Conservation (phyloP, 352 stramenopile genomes). For the Phytophthora chlamydospora region DNA sequence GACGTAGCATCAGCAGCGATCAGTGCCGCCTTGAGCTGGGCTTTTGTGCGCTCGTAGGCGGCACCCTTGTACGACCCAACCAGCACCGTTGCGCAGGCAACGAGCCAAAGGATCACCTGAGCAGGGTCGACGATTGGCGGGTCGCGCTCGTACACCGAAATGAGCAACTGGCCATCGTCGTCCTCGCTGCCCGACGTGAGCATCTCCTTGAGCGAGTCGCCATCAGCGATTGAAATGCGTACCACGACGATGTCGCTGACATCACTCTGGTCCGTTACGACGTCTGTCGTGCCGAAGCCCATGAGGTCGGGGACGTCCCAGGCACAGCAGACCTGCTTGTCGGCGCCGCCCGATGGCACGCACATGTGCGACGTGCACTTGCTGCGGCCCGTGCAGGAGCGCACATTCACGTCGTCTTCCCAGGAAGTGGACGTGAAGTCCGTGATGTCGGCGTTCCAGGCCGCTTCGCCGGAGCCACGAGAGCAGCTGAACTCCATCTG, state of each 20-base stretch:
- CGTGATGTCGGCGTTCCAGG: constrained; percentile 34
- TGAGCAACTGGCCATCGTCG: constrained; percentile 34
- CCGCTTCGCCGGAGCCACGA: constrained; percentile 46
- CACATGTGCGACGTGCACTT: constrained; percentile 68
- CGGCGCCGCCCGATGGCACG: constrained; percentile 54
- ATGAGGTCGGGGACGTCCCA: constrained; percentile 83
- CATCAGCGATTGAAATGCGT: constrained; percentile 69
- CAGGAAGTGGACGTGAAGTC: constrained; percentile 37
- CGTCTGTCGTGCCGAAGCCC: constrained; percentile 50
- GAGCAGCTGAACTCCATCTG: constrained; percentile 68
- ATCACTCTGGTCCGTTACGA: constrained; percentile 42
- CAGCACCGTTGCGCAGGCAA: constrained; percentile 78
- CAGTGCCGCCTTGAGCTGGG: constrained; percentile 58
- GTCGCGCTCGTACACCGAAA: constrained; percentile 75
- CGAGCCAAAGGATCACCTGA: constrained; percentile 76
- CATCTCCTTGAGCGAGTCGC: constrained; percentile 55
- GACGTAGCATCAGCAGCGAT: constrained; percentile 55
- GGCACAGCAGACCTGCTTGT: constrained; percentile 73
- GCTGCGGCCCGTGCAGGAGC: constrained; percentile 45
- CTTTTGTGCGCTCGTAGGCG: constrained; percentile 67
- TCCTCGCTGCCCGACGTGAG: constrained; percentile 29
- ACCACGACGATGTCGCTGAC: constrained; percentile 72
- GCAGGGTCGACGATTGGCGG: constrained; percentile 63
- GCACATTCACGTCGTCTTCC: constrained; percentile 44
- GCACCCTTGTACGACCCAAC: constrained; percentile 77